Evolutionary conservation across 345 rosid genomes (phyloP), one percentile per base, ranked within the genome.

Genomic region (Camelina neglecta): DNA sequence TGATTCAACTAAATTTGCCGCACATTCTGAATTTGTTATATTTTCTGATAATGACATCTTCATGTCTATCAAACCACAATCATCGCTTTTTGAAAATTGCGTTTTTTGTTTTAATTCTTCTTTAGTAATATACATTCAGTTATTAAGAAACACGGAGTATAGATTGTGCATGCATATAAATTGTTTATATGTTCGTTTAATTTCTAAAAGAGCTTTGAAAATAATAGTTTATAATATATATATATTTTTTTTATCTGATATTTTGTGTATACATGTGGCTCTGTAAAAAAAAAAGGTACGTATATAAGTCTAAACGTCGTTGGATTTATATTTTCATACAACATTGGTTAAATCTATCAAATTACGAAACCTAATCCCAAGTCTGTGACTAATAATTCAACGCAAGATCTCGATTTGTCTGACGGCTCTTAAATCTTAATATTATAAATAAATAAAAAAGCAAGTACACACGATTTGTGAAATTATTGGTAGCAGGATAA

Each of bases 401-500:
- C 53, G 38, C 38, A 63, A 45, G 26, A 65, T 45, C 58, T 24
- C 26, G 26, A 26, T 26, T 26, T 2, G 11, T 38, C 3, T 38
- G 42, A 38, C 42, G 38, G 4, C 4, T 26, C 29, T 26, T 26
- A 3, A 35, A 35, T 35, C 38, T 35, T 35, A 1, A 35, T 35
- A 35, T 26, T 35, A 36, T 36, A 36, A 7, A 36, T 36, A 2
- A 10, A 3, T 2, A 24, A 65, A 16, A 31, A 10, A 2, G 33
- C 11, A 16, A 66, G 21, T 21, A 7, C 8, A 51, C 60, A 67
- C 48, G 58, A 60, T 67, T 66, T 71, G 35, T 51, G 13, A 53
- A 65, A 59, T 62, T 26, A 62, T 72, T 61, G 69, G 44, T 72
- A 62, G 11, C 54, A 51, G 59, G 12, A 51, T 50, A 47, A 47